Base-by-base conservation (phyloP, 208 protist genomes). In the Leishmania arabica region DNA sequence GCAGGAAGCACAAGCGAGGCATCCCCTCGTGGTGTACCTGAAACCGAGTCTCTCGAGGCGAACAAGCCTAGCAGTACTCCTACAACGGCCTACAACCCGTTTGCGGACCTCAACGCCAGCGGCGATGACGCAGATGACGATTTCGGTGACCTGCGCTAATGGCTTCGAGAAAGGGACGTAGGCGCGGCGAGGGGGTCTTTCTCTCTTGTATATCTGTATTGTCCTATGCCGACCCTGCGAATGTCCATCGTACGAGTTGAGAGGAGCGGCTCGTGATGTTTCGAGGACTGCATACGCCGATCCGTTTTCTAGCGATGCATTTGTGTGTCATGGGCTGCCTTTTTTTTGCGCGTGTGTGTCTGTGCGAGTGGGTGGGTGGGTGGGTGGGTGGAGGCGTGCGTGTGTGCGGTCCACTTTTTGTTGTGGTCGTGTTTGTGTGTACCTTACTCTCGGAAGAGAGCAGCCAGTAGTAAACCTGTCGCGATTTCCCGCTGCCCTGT, bases 121-220 rank as follows among this genome's bases (percentile, higher is more conserved):
- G 80, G 37, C 27, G 83, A 77, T 21, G 79, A 80, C 34, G 75
- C 71, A 5, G 75, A 83, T 5, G 78, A 75, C 19, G 83, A 40
- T 24, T 66, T 86, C 54, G 68, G 45, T n/a, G 70, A 80, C 45
- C 65, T 86, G 74, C 60, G 74, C 27, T 86, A 68, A 66, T 34
- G 5, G 8, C 34, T 34, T 69, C 4, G 17, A 21, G 65, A 49
- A 6, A 24, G 1, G 47, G 17, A 47, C 49, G 24, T 7, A 1
- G 3, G 51, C 19, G 54, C 34, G 56, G 15, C 53, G 8, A 37
- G 24, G 24, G 3, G 24, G 5, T 24, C 27, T 24, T 42, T 65
- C 31, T 68, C 15, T 53, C 58, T 47, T 11, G 3, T 21, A 21
- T 69, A 0, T 42, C 31, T 27, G 34, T 27, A 72, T 40, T 13